Evolutionary conservation across 805 yeast species (phyloP).

Genomic region (Candida yuanshanica): DNA sequence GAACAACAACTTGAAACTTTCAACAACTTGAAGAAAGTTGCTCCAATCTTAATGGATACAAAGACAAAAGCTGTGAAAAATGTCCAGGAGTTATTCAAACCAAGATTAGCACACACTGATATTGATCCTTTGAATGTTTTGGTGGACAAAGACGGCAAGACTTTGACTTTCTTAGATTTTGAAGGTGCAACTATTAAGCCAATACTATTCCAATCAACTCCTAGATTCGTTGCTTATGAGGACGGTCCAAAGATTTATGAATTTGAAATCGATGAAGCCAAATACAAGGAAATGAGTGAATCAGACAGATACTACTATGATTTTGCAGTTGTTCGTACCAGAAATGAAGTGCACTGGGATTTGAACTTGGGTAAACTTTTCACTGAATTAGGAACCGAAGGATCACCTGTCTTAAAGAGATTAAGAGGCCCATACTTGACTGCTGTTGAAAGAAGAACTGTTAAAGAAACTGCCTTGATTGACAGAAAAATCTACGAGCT

Average conservation of each 20-base stretch:
- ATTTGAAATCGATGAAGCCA: constrained; percentile 67
- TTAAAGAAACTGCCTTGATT: constrained; percentile 54
- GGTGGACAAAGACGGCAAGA: constrained; percentile 31
- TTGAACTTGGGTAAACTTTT: constrained; percentile 57
- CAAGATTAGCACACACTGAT: constrained; percentile 76
- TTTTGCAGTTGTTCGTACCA: constrained; percentile 82
- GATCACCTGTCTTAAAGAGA: constrained; percentile 74
- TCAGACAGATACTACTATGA: constrained; percentile 74
- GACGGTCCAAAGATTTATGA: constrained; percentile 84
- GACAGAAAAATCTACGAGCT: constrained; percentile 64
- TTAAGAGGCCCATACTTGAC: constrained; percentile 60
- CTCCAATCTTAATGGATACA: constrained; percentile 49
- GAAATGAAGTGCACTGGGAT: constrained; percentile 91
- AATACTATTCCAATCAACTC: constrained; percentile 69
- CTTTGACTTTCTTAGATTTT: constrained; percentile 63
- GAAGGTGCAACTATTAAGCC: constrained; percentile 82
- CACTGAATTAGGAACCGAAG: constrained; percentile 71
- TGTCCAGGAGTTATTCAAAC: constrained; percentile 54
- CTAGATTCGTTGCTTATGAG: constrained; percentile 72
- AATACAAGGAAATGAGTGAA: constrained; percentile 60
- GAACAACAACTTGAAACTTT: constrained; percentile 54
- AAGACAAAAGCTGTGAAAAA: constrained; percentile 55
- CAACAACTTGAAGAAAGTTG: constrained; percentile 49
- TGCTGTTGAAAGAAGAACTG: constrained; percentile 51
- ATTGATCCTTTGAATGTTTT: constrained; percentile 87